These are phyloP conservation scores for Cyberlindnera galapagoensis DNA, from an alignment of 805 yeast species.

Conservation along the genomic window DNA sequence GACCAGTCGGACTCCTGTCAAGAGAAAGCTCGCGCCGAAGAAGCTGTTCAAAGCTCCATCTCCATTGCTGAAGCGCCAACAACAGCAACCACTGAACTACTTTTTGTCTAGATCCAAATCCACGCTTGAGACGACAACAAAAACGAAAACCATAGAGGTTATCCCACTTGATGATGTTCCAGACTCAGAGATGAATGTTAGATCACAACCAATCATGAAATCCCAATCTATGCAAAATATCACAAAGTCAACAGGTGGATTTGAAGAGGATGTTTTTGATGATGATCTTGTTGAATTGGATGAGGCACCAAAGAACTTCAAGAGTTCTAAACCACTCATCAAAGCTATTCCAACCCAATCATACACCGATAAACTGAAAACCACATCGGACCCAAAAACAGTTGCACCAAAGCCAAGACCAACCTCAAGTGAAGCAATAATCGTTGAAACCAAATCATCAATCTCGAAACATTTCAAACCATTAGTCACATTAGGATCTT, in stretches of 20 bases:
- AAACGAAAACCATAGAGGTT: no score
- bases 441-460: no score
- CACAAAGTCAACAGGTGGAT: not conserved
- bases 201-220: conserved; percentile 3
- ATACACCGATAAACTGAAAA: not conserved
- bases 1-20: no score
- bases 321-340: conserved; percentile 5
- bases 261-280: conserved; percentile 5
- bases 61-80: conserved; percentile 12
- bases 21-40: conserved; percentile 7
- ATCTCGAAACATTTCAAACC: conserved; percentile 2
- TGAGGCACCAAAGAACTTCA: conserved; percentile 8
- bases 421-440: no score
- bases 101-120: conserved; percentile 8
- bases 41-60: conserved; percentile 18
- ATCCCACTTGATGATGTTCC: conserved; percentile 7
- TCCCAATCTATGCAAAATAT: conserved; percentile 4
- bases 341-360: not conserved
- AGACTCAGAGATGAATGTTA: conserved; percentile 3
- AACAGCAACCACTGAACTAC: conserved; percentile 7
- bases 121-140: conserved; percentile 4
- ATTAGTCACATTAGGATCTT: conserved; percentile 3
- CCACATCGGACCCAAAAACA: not conserved
- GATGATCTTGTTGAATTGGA: conserved; percentile 1
- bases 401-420: not conserved